These are phyloP conservation scores for Blastobotrys elegans DNA, from an alignment of 1,139 yeast species.

Conservation along the genomic window DNA sequence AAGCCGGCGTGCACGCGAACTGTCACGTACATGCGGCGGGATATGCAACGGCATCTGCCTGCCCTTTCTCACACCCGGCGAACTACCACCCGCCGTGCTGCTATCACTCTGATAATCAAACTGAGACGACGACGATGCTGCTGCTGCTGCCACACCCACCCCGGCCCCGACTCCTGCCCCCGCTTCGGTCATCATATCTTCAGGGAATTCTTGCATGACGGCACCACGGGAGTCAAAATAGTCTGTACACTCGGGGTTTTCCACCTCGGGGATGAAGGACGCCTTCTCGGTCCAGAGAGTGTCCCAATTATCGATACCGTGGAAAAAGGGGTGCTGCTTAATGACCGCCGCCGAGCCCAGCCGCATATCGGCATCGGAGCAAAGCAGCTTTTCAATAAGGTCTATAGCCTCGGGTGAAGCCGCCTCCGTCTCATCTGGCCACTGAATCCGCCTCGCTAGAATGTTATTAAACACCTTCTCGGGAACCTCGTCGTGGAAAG, in stretches of 20 bases:
- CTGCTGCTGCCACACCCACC: neutral
- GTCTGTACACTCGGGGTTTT: conserved; percentile 83
- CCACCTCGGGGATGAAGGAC: conserved; percentile 73
- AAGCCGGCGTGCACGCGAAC: conserved; percentile 53
- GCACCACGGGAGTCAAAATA: conserved; percentile 94
- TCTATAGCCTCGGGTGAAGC: conserved; percentile 71
- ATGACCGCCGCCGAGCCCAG: conserved; percentile 78
- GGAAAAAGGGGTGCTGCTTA: conserved; percentile 69
- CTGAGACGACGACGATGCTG: neutral
- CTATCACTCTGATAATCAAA: conserved; percentile 18
- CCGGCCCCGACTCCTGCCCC: neutral
- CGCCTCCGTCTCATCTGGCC: conserved; percentile 54
- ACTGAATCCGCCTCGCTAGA: conserved; percentile 63
- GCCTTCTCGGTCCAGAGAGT: conserved; percentile 69
- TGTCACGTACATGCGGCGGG: conserved; percentile 57
- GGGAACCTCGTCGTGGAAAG: conserved; percentile 83
- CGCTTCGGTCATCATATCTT: conserved; percentile 23
- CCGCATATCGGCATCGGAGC: conserved; percentile 58
- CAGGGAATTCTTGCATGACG: conserved; percentile 31
- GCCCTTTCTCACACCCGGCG: conserved; percentile 14
- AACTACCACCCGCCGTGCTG: conserved; percentile 17
- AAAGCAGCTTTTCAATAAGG: conserved; percentile 57
- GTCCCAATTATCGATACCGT: conserved; percentile 63
- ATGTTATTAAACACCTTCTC: conserved; percentile 80
- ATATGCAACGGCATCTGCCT: conserved; percentile 42